Evolutionary conservation across 441 rosid species (phyloP), one percentile per base, ranked within the genome.

Genomic region (Euphorbia schlechtendalii): DNA sequence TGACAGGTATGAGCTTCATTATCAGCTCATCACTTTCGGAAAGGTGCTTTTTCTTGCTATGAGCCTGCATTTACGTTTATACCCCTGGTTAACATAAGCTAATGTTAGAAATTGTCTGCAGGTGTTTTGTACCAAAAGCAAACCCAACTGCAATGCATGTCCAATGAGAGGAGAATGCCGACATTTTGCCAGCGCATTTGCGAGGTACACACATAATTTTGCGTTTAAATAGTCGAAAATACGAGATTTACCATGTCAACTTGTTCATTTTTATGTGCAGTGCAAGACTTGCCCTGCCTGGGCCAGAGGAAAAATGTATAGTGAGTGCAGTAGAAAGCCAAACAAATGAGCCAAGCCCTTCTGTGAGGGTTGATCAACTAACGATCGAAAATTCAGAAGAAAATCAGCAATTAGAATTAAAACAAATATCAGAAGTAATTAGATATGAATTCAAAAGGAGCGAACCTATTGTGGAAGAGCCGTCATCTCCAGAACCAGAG

Each of bases 131-230:
- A 89, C 99, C 32, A 94, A 94, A 80, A 89, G 74, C 71, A 87
- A 76, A 71, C 99, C 98, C 69, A 94, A 91, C 60, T 94, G 99
- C 82, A 91, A 91, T 71, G 96, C 96, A 61, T 94, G 99, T 68
- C 99, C 98, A 41, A 87, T 94, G 96, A 85, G 94, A 80, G 96
- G 90, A 66, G 98, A 94, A 63, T 94, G 96, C 86, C 87, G 96
- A 72, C 98, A 94, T 73, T 94, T 89, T 73, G 98, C 98, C 24
- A 94, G 99, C 78, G 99, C 98, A 51, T 91, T 87, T 85, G 88
- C 99, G 72, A 94, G 98, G 99, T 91, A 69, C 71, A 82, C 66
- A 34, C 27, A 22, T 63, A 20, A 34, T 62, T 54, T 32, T 32
- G 34, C 34, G 6, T 32, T 32, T 6, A 32, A 32, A 32, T 32